phyloP scores from a whole-genome alignment of 2,329 filamentous ascomycete genomes.

The Anisogramma anomala region DNA sequence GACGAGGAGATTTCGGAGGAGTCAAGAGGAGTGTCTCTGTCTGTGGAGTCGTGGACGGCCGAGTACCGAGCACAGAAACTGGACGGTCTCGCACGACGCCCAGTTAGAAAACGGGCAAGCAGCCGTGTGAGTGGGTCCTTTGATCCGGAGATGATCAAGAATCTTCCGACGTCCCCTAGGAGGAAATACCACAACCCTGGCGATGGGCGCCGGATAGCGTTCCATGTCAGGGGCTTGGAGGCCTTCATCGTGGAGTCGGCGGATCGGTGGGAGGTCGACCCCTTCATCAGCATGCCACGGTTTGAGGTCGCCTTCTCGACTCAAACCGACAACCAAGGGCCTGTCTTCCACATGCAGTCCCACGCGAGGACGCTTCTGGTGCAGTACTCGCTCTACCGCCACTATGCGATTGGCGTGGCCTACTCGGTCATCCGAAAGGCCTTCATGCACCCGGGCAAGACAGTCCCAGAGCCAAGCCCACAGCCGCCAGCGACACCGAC shows the following conservation, averaged over 20 bases:
- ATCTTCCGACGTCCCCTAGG: constrained; percentile 39
- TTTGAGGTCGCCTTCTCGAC: constrained; percentile 83
- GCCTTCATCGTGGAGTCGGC: constrained; percentile 81
- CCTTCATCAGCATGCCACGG: constrained; percentile 74
- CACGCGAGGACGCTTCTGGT: constrained; percentile 67
- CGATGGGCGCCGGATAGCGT: constrained; percentile 70
- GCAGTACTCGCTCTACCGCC: constrained; percentile 86
- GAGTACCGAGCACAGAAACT: constrained; percentile 79
- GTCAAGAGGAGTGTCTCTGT: constrained; percentile 70
- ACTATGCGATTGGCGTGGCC: constrained; percentile 81
- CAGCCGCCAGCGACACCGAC: constrained; percentile 16
- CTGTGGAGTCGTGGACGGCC: constrained; percentile 75
- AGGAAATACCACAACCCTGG: constrained; percentile 45
- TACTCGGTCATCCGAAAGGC: constrained; percentile 61
- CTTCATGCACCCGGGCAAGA: constrained; percentile 44
- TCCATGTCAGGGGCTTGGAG: constrained; percentile 76
- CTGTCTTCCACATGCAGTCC: constrained; percentile 77
- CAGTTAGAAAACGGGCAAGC: constrained; percentile 57
- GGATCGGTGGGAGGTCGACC: constrained; percentile 72
- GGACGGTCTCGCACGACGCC: constrained; percentile 48
- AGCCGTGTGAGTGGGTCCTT: constrained; percentile 58
- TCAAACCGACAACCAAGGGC: constrained; percentile 73
- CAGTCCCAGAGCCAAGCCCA: constrained; percentile 18
- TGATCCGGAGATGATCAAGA: constrained; percentile 50
- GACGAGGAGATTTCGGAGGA: constrained; percentile 75